Conservation (phyloP, 345 rosid genomes). For the Camelina hispida region DNA sequence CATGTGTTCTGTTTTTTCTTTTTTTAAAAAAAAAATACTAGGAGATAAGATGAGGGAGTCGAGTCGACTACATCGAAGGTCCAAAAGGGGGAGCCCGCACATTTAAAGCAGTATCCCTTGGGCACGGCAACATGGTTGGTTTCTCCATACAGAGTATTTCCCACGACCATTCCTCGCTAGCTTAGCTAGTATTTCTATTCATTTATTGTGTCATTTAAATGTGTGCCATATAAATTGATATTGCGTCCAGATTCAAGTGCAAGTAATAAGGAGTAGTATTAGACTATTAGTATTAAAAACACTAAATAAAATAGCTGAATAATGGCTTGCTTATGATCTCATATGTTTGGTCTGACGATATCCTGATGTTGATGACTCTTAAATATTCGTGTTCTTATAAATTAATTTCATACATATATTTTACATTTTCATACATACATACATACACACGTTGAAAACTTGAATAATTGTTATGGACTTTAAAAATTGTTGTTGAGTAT, state of each 20-base stretch:
- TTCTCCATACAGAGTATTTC: neutral
- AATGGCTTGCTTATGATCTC: neutral
- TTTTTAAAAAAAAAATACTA: neutral
- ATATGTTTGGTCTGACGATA: slow-evolving; percentile 30
- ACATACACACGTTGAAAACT: slow-evolving; percentile 14
- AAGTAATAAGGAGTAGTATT: neutral
- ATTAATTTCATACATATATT: neutral
- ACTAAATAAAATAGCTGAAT: neutral
- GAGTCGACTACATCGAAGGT: slow-evolving; percentile 2
- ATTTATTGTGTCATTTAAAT: slow-evolving; percentile 2
- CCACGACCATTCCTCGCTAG: neutral
- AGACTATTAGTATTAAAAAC: no score
- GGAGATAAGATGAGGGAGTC: neutral
- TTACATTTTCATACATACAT: neutral
- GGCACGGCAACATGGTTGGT: slow-evolving; percentile 13
- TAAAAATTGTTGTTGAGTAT: slow-evolving; percentile 16
- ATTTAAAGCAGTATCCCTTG: neutral
- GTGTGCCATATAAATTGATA: slow-evolving; percentile 11
- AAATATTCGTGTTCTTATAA: slow-evolving; percentile 2
- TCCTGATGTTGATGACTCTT: slow-evolving; percentile 23
- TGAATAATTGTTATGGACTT: neutral
- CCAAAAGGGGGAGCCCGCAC: neutral
- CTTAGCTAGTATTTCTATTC: neutral
- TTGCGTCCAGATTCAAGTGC: slow-evolving; percentile 26
- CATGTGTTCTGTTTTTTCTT: neutral